Base-by-base conservation (phyloP, 1,284 basidiomycete species). In the Agroathelia rolfsii region DNA sequence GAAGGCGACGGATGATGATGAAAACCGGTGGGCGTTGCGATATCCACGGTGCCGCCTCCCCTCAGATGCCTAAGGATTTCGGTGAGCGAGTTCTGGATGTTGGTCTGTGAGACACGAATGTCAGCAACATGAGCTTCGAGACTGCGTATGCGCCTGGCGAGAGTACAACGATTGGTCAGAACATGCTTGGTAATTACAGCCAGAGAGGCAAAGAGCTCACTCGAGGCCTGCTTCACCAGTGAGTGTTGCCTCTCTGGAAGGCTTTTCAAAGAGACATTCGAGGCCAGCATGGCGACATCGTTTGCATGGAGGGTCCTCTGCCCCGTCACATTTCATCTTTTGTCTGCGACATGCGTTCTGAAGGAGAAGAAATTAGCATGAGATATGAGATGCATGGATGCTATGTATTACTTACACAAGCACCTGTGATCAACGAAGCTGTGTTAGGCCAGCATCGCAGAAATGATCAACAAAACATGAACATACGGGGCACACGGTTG, bases 251-350 rank as follows among this genome's bases (percentile, higher is more conserved):
- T 87, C 83, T 44, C 84, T 70, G 8, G 79, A 77, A 3, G 88
- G 87, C 43, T 90, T 92, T 53, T 92, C 87, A 48, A 93, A 92
- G 12, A 90, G 68, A 61, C 88, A 93, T 30, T 85, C 80, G 12
- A 89, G 67, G 5, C 83, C 79, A 14, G 82, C 77, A 46, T 88
- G 83, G 28, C 82, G 70, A 55, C 89, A 94, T 23, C 89, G 73
- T 49, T 84, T 79, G 57, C 89, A 94, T 12, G 89, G 89, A 17
- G 88, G 88, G 44, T 84, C 85, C 54, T 92, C 88, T 27, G 88
- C 87, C 4, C 85, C 86, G 62, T 90, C 83, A 47, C 83, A 87
- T 44, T 82, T 66, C 83, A 87, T 87, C 58, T 87, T 87, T 59
- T 87, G 84, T 49, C 84, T 83, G 44, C 82, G 66, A 54, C 82